A percentile compares a stretch with the other conserved stretches of the same genome.
phyloP scores from a whole-genome alignment of 1,139 yeast species.

The Taphrina sp. region DNA sequence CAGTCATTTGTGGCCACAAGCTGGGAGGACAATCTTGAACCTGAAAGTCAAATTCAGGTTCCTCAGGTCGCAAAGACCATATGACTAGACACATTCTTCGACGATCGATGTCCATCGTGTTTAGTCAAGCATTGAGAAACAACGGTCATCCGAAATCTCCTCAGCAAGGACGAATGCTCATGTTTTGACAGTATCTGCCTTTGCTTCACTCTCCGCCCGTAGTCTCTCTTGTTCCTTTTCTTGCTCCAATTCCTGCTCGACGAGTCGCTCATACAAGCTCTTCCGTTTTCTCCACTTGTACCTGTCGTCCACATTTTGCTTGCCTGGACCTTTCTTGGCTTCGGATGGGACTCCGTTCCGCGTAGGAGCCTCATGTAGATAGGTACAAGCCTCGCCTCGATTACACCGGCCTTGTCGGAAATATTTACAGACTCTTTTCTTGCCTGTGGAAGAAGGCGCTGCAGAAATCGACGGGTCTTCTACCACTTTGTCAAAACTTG shows the following conservation, averaged over 20 bases:
- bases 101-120: too few relatives aligned
- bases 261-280: slow-evolving; percentile 21
- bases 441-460: not conserved
- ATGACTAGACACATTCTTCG: too few relatives aligned
- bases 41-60: too few relatives aligned
- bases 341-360: not conserved
- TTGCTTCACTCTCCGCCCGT: too few relatives aligned
- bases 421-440: slow-evolving; percentile 21
- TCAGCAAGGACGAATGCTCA: too few relatives aligned
- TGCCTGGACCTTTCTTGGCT: not conserved
- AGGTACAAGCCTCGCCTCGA: slow-evolving; percentile 28
- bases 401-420: slow-evolving; percentile 28
- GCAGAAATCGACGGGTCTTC: not conserved
- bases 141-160: too few relatives aligned
- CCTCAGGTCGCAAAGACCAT: too few relatives aligned
- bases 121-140: too few relatives aligned
- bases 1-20: too few relatives aligned
- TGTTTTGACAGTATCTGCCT: too few relatives aligned
- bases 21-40: too few relatives aligned
- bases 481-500: not conserved
- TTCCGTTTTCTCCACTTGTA: slow-evolving; percentile 28
- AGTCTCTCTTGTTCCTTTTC: slow-evolving; percentile 6
- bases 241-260: slow-evolving; percentile 13
- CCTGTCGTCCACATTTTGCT: slow-evolving; percentile 6
- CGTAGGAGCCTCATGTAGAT: not conserved